Evolutionary conservation across 495 filamentous ascomycete species (phyloP).

Genomic region (Achaetomiella virescens): DNA sequence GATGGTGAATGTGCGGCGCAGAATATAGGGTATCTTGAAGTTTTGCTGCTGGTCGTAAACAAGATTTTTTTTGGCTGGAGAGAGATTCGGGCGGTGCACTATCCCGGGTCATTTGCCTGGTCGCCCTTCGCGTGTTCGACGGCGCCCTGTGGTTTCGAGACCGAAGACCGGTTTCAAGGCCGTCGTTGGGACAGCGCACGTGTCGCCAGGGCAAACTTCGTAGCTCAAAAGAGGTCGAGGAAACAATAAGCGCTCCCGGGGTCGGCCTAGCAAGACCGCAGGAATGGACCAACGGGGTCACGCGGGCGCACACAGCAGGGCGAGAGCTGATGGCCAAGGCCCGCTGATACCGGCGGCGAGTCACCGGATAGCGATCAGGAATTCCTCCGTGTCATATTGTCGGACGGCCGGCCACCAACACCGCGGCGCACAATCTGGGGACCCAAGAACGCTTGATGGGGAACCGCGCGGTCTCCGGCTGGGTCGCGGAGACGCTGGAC

Average conservation of each 20-base stretch:
- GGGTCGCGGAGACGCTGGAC: slow-evolving; percentile 2
- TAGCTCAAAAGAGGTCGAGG: slow-evolving; percentile 1
- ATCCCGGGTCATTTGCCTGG: slow-evolving; percentile 4
- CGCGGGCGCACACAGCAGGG: slow-evolving; percentile 6
- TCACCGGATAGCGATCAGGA: slow-evolving; percentile 22
- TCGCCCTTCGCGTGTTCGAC: slow-evolving; percentile 10
- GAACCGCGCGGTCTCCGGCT: slow-evolving; percentile 5
- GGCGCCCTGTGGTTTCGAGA: slow-evolving; percentile 18
- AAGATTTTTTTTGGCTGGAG: slow-evolving; percentile 5
- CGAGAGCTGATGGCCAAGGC: slow-evolving; percentile 8
- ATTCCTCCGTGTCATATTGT: slow-evolving; percentile 12
- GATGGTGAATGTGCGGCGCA: slow-evolving; percentile 20
- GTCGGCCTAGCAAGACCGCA: neutral
- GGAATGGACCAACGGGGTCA: slow-evolving; percentile 11
- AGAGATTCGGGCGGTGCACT: neutral
- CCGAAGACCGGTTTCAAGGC: slow-evolving; percentile 19
- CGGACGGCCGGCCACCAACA: slow-evolving; percentile 10
- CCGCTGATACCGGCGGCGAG: slow-evolving; percentile 11
- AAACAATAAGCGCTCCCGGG: slow-evolving; percentile 3
- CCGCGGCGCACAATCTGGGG: slow-evolving; percentile 2
- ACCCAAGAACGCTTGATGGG: neutral
- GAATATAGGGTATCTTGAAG: slow-evolving; percentile 20
- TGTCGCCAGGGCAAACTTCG: slow-evolving; percentile 11
- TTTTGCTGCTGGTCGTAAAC: slow-evolving; percentile 2
- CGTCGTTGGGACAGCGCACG: slow-evolving; percentile 14